Conservation (phyloP, 192 early-diverging fungal species). For the Dimargaris cristalligena region DNA sequence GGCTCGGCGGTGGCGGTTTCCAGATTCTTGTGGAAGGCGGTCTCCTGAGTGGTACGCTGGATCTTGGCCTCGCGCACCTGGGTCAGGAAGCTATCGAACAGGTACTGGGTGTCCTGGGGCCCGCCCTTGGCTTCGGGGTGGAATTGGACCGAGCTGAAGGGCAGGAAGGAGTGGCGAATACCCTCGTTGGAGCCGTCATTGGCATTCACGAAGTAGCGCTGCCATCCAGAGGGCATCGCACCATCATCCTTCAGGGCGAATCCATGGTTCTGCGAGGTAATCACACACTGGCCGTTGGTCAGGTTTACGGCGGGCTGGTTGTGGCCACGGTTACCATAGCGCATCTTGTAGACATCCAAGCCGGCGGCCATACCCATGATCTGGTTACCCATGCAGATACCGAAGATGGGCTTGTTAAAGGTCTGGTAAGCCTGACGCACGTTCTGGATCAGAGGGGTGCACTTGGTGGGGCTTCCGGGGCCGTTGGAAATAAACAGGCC, state of each 20-base stretch:
- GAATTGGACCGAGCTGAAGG: conserved; percentile 81
- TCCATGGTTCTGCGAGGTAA: conserved; percentile 95
- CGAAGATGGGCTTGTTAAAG: conserved; percentile 72
- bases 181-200: conserved; percentile 95
- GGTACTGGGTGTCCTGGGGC: conserved; percentile 77
- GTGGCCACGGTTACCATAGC: conserved; percentile 91
- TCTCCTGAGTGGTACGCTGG: too few relatives aligned
- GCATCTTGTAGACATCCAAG: conserved; percentile 68
- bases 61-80: conserved; percentile 44
- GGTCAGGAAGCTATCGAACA: conserved; percentile 68
- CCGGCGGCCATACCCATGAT: conserved; percentile 83
- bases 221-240: conserved; percentile 54
- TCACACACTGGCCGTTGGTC: conserved; percentile 58
- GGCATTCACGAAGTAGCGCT: conserved; percentile 80
- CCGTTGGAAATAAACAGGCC: conserved; percentile 89
- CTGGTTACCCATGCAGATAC: conserved; percentile 96
- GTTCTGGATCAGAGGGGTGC: conserved; percentile 48
- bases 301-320: conserved; percentile 83
- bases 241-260: conserved; percentile 55
- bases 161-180: conserved; percentile 52
- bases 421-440: conserved; percentile 35
- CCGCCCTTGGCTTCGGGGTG: conserved; percentile 93
- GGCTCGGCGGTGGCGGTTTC: too few relatives aligned
- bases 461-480: conserved; percentile 63
- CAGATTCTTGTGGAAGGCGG: too few relatives aligned